Evolutionary conservation across 2,329 filamentous ascomycete species (phyloP).

Genomic region (Blastomyces gilchristii): DNA sequence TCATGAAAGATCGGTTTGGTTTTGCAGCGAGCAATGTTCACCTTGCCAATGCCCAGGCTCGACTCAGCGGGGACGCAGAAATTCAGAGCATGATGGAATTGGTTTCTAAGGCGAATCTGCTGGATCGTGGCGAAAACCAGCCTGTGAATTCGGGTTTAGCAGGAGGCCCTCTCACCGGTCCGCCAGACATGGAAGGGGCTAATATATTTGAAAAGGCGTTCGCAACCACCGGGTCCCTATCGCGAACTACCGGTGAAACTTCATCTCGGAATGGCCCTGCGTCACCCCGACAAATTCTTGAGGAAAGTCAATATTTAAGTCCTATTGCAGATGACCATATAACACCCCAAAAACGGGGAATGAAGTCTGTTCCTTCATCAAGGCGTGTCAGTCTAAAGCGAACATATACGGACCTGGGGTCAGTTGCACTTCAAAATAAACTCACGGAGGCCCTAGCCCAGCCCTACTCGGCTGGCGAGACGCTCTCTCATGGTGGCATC

Average conservation of each 20-base stretch:
- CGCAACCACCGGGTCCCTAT: constrained; percentile 31
- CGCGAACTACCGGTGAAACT: constrained; percentile 16
- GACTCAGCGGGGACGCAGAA: constrained; percentile 71
- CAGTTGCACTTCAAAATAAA: constrained; percentile 66
- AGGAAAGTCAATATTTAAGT: constrained; percentile 17
- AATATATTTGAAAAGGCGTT: constrained; percentile 86
- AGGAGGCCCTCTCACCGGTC: constrained; percentile 66
- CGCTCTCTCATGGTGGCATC: constrained; percentile 29
- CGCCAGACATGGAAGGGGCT: constrained; percentile 58
- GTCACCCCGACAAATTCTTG: constrained; percentile 1
- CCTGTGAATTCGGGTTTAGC: constrained; percentile 37
- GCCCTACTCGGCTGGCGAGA: constrained; percentile 57
- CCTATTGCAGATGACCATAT: constrained; percentile 23
- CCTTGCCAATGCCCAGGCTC: constrained; percentile 73
- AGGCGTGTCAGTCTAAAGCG: constrained; percentile 65
- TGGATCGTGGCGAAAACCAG: constrained; percentile 51
- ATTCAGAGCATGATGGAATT: constrained; percentile 86
- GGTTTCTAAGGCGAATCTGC: constrained; percentile 67
- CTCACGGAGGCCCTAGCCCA: constrained; percentile 76
- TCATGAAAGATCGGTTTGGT: constrained; percentile 85
- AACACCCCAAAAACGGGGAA: constrained; percentile 24
- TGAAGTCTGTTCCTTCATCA: constrained; percentile 41
- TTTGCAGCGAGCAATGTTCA: constrained; percentile 67
- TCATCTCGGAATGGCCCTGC: constrained; percentile 12
- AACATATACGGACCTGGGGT: constrained; percentile 74